Evolutionary conservation across 73 alveolate genomes (phyloP).

Genomic region (Paramecium biaurelia): DNA sequence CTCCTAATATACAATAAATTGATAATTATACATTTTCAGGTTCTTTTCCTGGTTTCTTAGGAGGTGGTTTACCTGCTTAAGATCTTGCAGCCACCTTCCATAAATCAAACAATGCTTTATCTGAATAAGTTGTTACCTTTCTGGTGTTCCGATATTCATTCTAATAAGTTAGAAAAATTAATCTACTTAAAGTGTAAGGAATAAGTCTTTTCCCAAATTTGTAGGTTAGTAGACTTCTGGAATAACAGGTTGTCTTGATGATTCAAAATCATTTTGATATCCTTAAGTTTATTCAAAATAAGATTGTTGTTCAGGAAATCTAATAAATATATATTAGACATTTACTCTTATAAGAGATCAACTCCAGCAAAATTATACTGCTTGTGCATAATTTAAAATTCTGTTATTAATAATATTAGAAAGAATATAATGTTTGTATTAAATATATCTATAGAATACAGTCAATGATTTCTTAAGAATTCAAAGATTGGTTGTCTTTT

Average conservation of each 20-base stretch:
- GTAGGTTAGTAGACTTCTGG: not conserved
- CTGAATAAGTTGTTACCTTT: constrained; percentile 39
- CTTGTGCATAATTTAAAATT: not conserved
- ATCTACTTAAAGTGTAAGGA: constrained; percentile 5
- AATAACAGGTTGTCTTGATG: not conserved
- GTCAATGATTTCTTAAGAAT: not conserved
- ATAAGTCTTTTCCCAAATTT: not conserved
- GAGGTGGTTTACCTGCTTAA: constrained; percentile 26
- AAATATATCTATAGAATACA: not conserved
- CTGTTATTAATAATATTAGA: not conserved
- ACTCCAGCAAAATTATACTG: not conserved
- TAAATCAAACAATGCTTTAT: constrained; percentile 54
- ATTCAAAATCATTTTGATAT: not conserved
- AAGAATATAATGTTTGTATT: not conserved
- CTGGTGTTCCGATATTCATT: constrained; percentile 1
- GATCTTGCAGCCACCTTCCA: constrained; percentile 57
- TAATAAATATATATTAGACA: not conserved
- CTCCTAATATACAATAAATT: not conserved
- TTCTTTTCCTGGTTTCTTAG: not conserved
- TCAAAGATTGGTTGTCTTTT: not conserved
- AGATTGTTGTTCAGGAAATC: not conserved
- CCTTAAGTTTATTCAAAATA: not conserved
- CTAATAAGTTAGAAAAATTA: not conserved
- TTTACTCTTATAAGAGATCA: not conserved
- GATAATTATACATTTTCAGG: not conserved